Base-by-base conservation (phyloP, 495 filamentous ascomycete genomes). In the Talaromyces wortmannii region DNA sequence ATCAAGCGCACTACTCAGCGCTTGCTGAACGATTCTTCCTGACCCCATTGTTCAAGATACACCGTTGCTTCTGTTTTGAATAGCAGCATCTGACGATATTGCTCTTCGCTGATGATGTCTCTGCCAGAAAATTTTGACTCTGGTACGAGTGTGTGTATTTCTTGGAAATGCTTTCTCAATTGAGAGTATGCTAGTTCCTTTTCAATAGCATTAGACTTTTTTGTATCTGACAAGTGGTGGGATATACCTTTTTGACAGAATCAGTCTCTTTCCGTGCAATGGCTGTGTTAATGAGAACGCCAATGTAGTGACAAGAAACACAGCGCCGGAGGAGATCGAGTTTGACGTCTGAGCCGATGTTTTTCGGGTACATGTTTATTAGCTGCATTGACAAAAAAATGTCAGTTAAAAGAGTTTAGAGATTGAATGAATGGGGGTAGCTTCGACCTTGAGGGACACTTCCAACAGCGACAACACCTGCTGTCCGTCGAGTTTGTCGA, bases 241-340 rank as follows among this genome's bases (percentile, higher is more conserved):
- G n/a, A 53, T 45, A 31, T 51, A 70, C 73, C 55, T 83, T 81
- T 4, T 67, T 61, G 48, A 85, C 79, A 11, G 81, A 62, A 17
- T 80, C 76, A 54, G 88, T 84, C 63, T 88, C 81, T 0, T 77
- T 73, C 29, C 90, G 77, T 7, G 87, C 88, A 3, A 88, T 63
- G 0, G 81, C 75, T 23, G 85, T 70, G 3, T 80, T 67, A 3
- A 80, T 75, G n/a, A 79, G 81, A 29, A 78, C 76, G 31, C 77
- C 72, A 57, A 92, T 76, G 61, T 91, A 94, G 52, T 86, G 67
- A 61, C 86, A 89, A 51, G 87, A 82, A 53, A 90, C 70, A 31
- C 69, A 71, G 29, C 84, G 83, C 15, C 86, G 71, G 5, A 67
- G 69, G 7, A 87, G 60, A 57, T 87, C 83, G 12, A 67, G 62